Conservation (phyloP, 345 rosid species). For the Eucalyptus erythrocorys region DNA sequence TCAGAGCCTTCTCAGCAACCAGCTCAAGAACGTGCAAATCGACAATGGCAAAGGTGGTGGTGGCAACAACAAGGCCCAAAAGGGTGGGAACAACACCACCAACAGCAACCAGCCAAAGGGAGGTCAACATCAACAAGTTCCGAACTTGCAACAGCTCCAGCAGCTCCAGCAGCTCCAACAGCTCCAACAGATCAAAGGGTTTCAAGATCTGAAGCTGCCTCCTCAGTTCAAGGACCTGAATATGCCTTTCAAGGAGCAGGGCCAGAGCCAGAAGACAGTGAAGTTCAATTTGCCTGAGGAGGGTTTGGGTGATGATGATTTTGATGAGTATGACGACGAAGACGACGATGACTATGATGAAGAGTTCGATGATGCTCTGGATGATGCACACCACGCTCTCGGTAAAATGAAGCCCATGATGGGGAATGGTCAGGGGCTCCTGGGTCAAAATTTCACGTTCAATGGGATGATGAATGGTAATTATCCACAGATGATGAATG, state of each 20-base stretch:
- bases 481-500: slow-evolving; percentile 50
- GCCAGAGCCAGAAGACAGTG: slow-evolving; percentile 41
- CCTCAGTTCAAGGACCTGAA: slow-evolving; percentile 46
- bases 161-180: slow-evolving; percentile 34
- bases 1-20: slow-evolving; percentile 58
- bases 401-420: slow-evolving; percentile 34
- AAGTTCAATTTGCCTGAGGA: slow-evolving; percentile 44
- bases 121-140: slow-evolving; percentile 7
- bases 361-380: slow-evolving; percentile 28
- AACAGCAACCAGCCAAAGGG: slow-evolving; percentile 34
- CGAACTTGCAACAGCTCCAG: slow-evolving; percentile 28
- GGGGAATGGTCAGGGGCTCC: slow-evolving; percentile 19
- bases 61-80: slow-evolving; percentile 31
- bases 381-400: slow-evolving; percentile 22
- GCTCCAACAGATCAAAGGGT: slow-evolving; percentile 53
- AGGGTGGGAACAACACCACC: slow-evolving; percentile 11
- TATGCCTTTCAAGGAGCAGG: neutral
- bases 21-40: slow-evolving; percentile 65
- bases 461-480: slow-evolving; percentile 34
- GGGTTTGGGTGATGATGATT: slow-evolving; percentile 22
- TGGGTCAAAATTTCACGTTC: slow-evolving; percentile 24
- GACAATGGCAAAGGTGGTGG: slow-evolving; percentile 20
- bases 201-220: slow-evolving; percentile 54
- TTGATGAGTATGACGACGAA: slow-evolving; percentile 33
- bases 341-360: slow-evolving; percentile 33